A percentile compares a stretch with the other conserved stretches of the same genome.
Evolutionary conservation across 2,329 filamentous ascomycete species (phyloP).

Genomic region (Claviceps sp.): DNA sequence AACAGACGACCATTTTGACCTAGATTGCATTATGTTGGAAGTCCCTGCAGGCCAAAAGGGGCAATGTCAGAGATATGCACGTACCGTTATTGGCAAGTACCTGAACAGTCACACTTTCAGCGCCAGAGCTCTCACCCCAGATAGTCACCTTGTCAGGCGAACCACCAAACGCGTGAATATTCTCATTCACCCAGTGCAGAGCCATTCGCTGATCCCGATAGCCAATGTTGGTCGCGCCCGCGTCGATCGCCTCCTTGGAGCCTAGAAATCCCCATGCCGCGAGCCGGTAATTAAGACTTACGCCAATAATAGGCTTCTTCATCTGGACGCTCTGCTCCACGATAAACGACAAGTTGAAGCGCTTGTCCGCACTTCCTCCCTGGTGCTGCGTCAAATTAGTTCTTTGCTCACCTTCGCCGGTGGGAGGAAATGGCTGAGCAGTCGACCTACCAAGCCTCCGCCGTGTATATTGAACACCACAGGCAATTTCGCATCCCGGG

Average conservation of each 20-base stretch:
- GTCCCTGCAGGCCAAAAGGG: not conserved
- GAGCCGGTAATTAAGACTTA: slow-evolving; percentile 24
- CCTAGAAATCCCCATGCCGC: slow-evolving; percentile 33
- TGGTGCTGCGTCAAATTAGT: not conserved
- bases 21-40: not conserved
- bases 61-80: not conserved
- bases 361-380: not conserved
- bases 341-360: not conserved
- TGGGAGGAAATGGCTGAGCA: not conserved
- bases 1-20: not conserved
- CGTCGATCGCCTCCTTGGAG: slow-evolving; percentile 23
- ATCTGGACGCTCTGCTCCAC: not conserved
- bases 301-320: not conserved
- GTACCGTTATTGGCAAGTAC: slow-evolving; percentile 31
- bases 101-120: slow-evolving; percentile 30
- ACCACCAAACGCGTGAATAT: slow-evolving; percentile 31
- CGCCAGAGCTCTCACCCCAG: slow-evolving; percentile 38
- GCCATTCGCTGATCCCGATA: slow-evolving; percentile 34
- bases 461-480: not conserved
- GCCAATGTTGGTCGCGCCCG: slow-evolving; percentile 35
- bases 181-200: slow-evolving; percentile 34
- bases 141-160: slow-evolving; percentile 31
- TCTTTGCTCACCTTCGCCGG: too few species aligned
- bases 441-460: not conserved
- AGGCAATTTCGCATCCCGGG: not conserved